Base-by-base conservation (phyloP, 139 green algal genomes). In the Tetraselmis striata region DNA sequence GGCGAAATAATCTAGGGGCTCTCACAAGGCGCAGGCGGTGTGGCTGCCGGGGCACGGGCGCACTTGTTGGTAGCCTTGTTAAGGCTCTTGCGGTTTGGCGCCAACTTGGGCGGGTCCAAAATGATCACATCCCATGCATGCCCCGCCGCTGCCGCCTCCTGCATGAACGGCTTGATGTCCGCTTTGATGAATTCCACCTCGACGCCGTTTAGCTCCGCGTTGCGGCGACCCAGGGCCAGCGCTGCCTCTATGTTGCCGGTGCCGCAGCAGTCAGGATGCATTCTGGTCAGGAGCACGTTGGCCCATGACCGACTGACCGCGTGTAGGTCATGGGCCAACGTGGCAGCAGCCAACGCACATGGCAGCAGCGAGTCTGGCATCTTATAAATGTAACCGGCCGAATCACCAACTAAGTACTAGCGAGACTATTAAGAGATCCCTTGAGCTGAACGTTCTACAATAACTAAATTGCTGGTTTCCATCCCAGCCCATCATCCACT, bases 51-150 rank as follows among this genome's bases (percentile, higher is more conserved):
- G 32, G 23, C 28, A n/a, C 26, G 1, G 5, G 30, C 83, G 2
- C 58, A 89, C 86, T 89, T 89, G 45, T 76, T 78, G 0, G 23
- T 83, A 2, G 86, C 86, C 23, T 76, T 78, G 0, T 76, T 5
- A 82, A 94, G 67, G 1, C 82, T 77, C 80, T 92, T 92, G 31
- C 83, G 85, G 58, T 86, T 94, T 29, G 95, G 95, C 0, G 95
- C 95, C 76, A 99, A 90, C 86, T 99, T 99, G 31, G 96, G 96
- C 0, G 96, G 96, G 83, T 99, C 96, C 59, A 98, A 85, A 0
- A 98, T 85, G n/a, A 99, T 90, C 0, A 98, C 59, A 88, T 98
- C 94, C 82, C 86, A 98, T 59, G 84, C 32, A 59, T 45, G 59
- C 26, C 82, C 76, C 77, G 5, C 26, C 79, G 87, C 76, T 1